Base-by-base conservation (phyloP, 1,284 basidiomycete species). In the Sanghuangporus baumii region DNA sequence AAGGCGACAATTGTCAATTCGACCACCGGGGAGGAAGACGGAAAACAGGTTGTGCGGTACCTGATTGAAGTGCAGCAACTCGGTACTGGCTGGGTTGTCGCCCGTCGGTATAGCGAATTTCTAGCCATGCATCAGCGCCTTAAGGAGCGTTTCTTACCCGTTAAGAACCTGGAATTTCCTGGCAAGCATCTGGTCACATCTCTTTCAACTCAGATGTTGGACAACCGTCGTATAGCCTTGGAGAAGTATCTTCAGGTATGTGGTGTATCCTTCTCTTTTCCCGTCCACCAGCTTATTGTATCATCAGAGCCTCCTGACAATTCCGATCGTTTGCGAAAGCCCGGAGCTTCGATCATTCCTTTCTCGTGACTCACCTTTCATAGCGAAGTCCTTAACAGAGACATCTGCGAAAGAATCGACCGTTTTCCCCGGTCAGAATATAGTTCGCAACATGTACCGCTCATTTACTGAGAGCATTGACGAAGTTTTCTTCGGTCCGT, bases 101-200 rank as follows among this genome's bases (percentile, higher is more conserved):
- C 93, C 4, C 79, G 95, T 66, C 79, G 96, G 65, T 99, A 97
- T 73, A 97, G 94, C 72, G 96, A 98, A 72, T 99, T 99, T 73
- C 84, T 90, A 69, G 86, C 83, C 59, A 87, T 98, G 80, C 93
- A 98, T 72, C 89, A 87, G 67, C 86, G 87, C 62, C 75, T 99
- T 55, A 85, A 86, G 63, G 93, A 95, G 58, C 83, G 84, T 57
- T 89, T 91, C 70, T 74, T 76, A 1, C 70, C 84, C 7, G 87
- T 93, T 23, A 81, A 85, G 63, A 81, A 79, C 61, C 75, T 96
- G 57, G 94, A 96, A 66, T 91, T 98, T 67, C 95, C 95, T 1
- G 90, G 92, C 0, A 97, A 97, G 74, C 85, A 88, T n/a, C 79
- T 97, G 4, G 93, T 96, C 9, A 84, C 92, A 1, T 82, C 87